Evolutionary conservation across 352 stramenopile species (phyloP).

Genomic region (Phytophthora quininea): DNA sequence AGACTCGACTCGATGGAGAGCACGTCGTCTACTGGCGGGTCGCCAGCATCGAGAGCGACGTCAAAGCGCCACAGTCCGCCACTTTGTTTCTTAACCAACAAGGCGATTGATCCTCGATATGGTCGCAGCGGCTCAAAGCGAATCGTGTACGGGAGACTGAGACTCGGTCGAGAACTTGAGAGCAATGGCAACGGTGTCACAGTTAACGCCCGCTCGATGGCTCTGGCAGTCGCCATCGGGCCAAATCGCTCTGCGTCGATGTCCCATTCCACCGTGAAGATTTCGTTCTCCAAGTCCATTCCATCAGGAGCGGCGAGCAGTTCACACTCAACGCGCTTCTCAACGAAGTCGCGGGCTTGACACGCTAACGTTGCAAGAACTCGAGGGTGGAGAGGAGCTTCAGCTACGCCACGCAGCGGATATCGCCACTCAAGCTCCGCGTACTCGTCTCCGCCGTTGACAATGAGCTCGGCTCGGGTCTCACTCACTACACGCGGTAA

Average conservation of each 20-base stretch:
- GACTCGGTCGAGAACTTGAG: background rate
- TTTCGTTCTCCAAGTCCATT: constrained; percentile 50
- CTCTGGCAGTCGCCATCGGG: constrained; percentile 40
- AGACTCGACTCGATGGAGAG: constrained; percentile 89
- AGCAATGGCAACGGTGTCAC: constrained; percentile 36
- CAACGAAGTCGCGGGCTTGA: constrained; percentile 66
- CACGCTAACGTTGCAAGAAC: constrained; percentile 61
- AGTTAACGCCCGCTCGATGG: constrained; percentile 62
- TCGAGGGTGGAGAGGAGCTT: constrained; percentile 68
- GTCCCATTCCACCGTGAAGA: constrained; percentile 68
- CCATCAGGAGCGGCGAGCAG: constrained; percentile 55
- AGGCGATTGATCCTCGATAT: constrained; percentile 74
- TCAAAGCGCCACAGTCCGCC: constrained; percentile 90
- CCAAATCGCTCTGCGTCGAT: constrained; percentile 65
- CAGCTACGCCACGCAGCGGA: constrained; percentile 69
- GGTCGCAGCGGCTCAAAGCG: constrained; percentile 88
- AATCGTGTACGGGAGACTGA: constrained; percentile 56
- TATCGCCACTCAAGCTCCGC: constrained; percentile 80
- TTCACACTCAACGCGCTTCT: constrained; percentile 70
- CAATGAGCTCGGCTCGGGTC: constrained; percentile 67
- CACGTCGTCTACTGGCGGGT: constrained; percentile 86
- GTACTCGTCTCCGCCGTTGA: constrained; percentile 70
- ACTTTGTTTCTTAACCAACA: constrained; percentile 82
- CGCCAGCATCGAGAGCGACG: constrained; percentile 76
- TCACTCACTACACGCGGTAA: constrained; percentile 75